Base-by-base conservation (phyloP, 2,329 filamentous ascomycete species). In the Rhynchosporium agropyri region DNA sequence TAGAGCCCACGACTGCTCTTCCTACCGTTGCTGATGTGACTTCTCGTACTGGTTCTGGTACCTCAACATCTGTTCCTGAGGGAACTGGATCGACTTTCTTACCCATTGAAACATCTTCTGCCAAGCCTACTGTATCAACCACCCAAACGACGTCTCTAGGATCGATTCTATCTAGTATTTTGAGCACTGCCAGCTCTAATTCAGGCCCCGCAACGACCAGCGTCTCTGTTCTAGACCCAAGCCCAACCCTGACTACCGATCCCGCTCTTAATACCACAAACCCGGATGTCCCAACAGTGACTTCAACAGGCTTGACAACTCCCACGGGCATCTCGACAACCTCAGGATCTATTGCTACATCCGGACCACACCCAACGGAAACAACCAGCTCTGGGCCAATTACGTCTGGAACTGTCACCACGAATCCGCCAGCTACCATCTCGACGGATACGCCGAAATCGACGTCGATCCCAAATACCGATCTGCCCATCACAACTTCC, bases 131-230 rank as follows among this genome's bases (percentile, higher is more conserved):
- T 13, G 43, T 33, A 5, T 46, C 51, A n/a, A 60, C 63, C 51
- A 50, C 48, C 12, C 46, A 56, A 13, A 43, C 63, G 15, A 60
- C 57, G 2, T 51, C 42, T 36, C 55, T 66, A 13, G 58, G 58
- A 43, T 51, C 58, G 31, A 59, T 66, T 38, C 49, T 66, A 31
- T 66, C 64, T 13, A 63, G 64, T 48, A 63, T 66, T 55, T 38
- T 65, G 12, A 53, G 42, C 15, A 45, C 56, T n/a, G 10, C 57
- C 12, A 49, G 28, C 15, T 50, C 29, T 26, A 49, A 38, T 12
- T 48, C 48, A n/a, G 53, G 31, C 8, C 42, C 54, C 40, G 38
- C 45, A 38, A 31, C 51, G 6, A 50, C 20, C 38, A 26, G 50
- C 15, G 26, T 49, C 3, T 36, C 51, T 2, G 38, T 40, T 42